Evolutionary conservation across 768 basidiomycete species (phyloP).

Genomic region (Mycena vitilis): DNA sequence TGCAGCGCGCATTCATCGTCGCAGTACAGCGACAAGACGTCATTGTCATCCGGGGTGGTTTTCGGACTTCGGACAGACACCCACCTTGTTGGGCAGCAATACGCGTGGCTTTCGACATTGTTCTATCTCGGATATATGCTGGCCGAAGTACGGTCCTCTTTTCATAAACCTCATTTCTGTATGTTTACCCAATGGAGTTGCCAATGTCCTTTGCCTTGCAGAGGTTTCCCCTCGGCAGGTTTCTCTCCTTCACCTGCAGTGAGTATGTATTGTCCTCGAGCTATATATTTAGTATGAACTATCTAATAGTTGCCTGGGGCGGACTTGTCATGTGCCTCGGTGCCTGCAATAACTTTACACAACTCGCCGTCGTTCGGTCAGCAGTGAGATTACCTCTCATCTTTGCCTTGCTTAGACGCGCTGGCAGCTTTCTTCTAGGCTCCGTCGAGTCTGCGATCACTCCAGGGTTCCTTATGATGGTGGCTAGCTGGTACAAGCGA

Average conservation of each 20-base stretch:
- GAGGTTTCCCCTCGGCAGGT: slow-evolving; percentile 26
- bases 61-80: slow-evolving; percentile 23
- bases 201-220: slow-evolving; percentile 26
- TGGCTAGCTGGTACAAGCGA: slow-evolving; percentile 23
- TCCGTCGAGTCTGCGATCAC: slow-evolving; percentile 15
- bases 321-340: slow-evolving; percentile 22
- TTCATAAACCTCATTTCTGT: neutral
- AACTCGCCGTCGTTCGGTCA: slow-evolving; percentile 23
- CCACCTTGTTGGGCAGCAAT: slow-evolving; percentile 30
- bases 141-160: slow-evolving; percentile 9
- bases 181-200: slow-evolving; percentile 5
- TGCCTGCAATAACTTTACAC: slow-evolving; percentile 21
- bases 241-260: slow-evolving; percentile 22
- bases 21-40: slow-evolving; percentile 25
- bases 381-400: neutral
- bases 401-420: neutral
- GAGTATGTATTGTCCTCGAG: neutral
- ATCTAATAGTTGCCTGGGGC: slow-evolving; percentile 5
- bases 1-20: neutral
- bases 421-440: slow-evolving; percentile 10
- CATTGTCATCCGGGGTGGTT: slow-evolving; percentile 22
- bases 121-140: slow-evolving; percentile 28
- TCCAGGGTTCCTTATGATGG: slow-evolving; percentile 20
- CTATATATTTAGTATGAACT: neutral
- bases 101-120: slow-evolving; percentile 24